These are phyloP conservation scores for Luffa acutangula DNA, from an alignment of 306 rosid genomes.

Conservation along the genomic window DNA sequence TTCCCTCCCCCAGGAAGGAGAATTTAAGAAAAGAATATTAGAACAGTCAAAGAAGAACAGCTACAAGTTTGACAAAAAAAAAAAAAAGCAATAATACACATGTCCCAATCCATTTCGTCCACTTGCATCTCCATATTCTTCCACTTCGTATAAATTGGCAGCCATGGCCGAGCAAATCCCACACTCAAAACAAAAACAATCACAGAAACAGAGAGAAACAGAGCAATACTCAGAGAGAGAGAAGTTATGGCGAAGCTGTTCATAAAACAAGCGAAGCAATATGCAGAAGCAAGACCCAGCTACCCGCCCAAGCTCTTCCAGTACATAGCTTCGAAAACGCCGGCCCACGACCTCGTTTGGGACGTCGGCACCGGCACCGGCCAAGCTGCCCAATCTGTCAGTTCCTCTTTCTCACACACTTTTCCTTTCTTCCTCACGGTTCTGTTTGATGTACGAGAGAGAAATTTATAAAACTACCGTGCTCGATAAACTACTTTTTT, in stretches of 20 bases:
- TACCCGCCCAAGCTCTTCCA: constrained; percentile 50
- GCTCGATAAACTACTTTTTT: too few relatives aligned
- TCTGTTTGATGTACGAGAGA: too few relatives aligned
- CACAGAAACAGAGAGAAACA: not conserved
- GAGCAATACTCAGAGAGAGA: not conserved
- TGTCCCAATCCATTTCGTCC: not conserved
- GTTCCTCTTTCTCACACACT: not conserved
- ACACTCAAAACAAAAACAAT: not conserved
- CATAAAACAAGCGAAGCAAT: constrained; percentile 49
- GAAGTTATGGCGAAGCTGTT: constrained; percentile 26
- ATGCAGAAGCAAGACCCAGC: constrained; percentile 43
- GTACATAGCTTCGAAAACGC: constrained; percentile 61
- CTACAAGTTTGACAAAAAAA: not conserved
- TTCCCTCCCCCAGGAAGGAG: too few relatives aligned
- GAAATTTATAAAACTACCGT: too few relatives aligned
- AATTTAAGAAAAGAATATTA: too few relatives aligned
- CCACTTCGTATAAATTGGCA: not conserved
- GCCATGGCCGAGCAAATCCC: not conserved
- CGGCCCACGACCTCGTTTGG: constrained; percentile 54
- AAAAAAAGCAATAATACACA: too few relatives aligned
- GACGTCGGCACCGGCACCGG: constrained; percentile 85
- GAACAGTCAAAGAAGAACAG: not conserved
- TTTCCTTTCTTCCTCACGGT: not conserved
- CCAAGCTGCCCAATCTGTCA: constrained; percentile 68
- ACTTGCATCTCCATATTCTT: too few relatives aligned